phyloP scores from a whole-genome alignment of 164 flowering plant genomes.

The Macadamia integrifolia region DNA sequence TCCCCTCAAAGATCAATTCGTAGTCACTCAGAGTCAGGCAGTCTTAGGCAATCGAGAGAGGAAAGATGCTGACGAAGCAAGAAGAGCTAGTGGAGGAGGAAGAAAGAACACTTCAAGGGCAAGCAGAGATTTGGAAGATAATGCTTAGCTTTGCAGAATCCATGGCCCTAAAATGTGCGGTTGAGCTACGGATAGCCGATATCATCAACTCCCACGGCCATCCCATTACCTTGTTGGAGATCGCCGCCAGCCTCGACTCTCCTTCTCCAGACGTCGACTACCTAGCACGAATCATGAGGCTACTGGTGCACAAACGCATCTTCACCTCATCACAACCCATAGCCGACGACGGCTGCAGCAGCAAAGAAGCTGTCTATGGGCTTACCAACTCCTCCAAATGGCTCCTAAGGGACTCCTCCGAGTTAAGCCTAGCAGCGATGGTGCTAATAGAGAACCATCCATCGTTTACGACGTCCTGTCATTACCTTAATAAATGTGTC shows the following conservation, averaged over 20 bases:
- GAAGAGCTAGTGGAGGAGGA: conserved; percentile 6
- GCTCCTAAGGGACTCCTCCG: conserved; percentile 19
- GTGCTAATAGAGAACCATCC: conserved; percentile 26
- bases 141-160: conserved; percentile 37
- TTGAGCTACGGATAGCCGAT: conserved; percentile 45
- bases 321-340: conserved; percentile 17
- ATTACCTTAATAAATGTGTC: conserved; percentile 25
- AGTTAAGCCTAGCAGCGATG: conserved; percentile 26
- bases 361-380: conserved; percentile 26
- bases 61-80: not conserved
- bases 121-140: conserved; percentile 28
- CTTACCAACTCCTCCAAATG: conserved; percentile 28
- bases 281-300: conserved; percentile 44
- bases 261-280: conserved; percentile 21
- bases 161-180: conserved; percentile 39
- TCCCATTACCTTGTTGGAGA: conserved; percentile 31
- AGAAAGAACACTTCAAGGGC: conserved; percentile 24
- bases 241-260: conserved; percentile 15
- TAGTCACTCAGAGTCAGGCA: too few relatives aligned
- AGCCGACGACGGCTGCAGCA: not conserved
- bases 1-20: too few relatives aligned
- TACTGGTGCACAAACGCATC: conserved; percentile 31
- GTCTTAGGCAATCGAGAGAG: too few relatives aligned
- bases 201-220: conserved; percentile 31
- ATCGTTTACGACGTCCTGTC: conserved; percentile 20